A percentile compares a stretch with the other conserved stretches of the same genome.
phyloP scores from a whole-genome alignment of 2,329 filamentous ascomycete genomes.

The Trichoderma afroharzianum region DNA sequence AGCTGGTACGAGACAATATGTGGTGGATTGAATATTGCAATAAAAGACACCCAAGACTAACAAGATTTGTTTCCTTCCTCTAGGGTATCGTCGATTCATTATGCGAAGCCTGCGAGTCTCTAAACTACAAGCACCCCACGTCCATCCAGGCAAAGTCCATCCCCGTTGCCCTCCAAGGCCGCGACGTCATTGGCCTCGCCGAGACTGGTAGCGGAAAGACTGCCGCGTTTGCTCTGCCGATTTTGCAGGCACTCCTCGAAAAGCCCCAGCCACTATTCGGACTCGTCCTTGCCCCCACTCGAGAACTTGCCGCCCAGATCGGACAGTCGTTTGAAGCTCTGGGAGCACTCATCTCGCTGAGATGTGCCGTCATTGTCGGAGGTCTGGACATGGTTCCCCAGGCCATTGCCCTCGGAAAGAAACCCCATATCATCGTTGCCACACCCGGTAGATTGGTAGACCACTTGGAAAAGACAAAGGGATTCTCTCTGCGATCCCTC shows the following conservation, averaged over 20 bases:
- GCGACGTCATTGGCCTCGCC: slow-evolving; percentile 88
- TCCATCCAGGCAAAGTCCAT: slow-evolving; percentile 86
- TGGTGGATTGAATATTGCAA: neutral
- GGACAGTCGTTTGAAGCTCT: slow-evolving; percentile 83
- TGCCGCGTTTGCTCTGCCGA: slow-evolving; percentile 88
- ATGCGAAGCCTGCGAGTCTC: slow-evolving; percentile 78
- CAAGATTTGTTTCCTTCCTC: neutral
- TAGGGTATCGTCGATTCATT: slow-evolving; percentile 80
- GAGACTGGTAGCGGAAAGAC: slow-evolving; percentile 97
- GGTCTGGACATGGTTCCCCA: slow-evolving; percentile 96
- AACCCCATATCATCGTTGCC: slow-evolving; percentile 89
- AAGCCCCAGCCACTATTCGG: slow-evolving; percentile 82
- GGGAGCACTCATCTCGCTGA: slow-evolving; percentile 81
- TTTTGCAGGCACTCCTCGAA: slow-evolving; percentile 85
- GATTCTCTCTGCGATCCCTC: slow-evolving; percentile 77
- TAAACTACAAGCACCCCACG: slow-evolving; percentile 83
- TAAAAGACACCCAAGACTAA: slow-evolving; percentile 16
- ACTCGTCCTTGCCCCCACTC: slow-evolving; percentile 87
- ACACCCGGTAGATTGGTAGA: slow-evolving; percentile 87
- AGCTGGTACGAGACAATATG: slow-evolving; percentile 46
- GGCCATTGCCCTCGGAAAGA: slow-evolving; percentile 87
- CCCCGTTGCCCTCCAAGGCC: slow-evolving; percentile 70
- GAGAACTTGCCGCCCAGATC: slow-evolving; percentile 91
- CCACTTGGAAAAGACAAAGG: slow-evolving; percentile 94
- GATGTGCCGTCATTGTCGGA: slow-evolving; percentile 82